A percentile compares a stretch with the other conserved stretches of the same genome.
phyloP scores from a whole-genome alignment of 192 early-diverging fungal species.

The Backusella liffmaniae region DNA sequence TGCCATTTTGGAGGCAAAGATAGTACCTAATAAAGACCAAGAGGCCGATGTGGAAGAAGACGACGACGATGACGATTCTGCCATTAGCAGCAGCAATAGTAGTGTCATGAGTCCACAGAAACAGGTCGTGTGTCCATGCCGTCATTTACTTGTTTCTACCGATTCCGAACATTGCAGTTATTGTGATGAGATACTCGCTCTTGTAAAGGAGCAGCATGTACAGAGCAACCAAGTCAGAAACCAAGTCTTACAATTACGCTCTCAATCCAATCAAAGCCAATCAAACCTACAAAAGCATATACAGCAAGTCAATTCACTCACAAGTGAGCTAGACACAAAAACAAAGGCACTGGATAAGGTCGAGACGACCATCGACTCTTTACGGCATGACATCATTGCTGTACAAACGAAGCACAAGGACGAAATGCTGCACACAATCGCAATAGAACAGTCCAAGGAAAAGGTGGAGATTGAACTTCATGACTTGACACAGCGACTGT shows the following conservation, averaged over 20 bases:
- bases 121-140: constrained; percentile 3
- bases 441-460: constrained; percentile 83
- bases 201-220: neutral
- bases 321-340: neutral
- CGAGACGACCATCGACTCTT: constrained; percentile 7
- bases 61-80: neutral
- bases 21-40: neutral
- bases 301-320: neutral
- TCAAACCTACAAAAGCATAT: neutral
- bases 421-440: constrained; percentile 73
- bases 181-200: constrained; percentile 7
- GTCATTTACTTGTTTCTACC: constrained; percentile 1
- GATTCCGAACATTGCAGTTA: constrained; percentile 10
- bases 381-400: constrained; percentile 59
- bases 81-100: constrained; percentile 10
- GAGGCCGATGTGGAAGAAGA: neutral
- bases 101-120: neutral
- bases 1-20: neutral
- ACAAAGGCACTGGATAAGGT: neutral
- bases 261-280: neutral
- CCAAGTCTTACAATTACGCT: neutral
- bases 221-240: neutral
- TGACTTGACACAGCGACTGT: constrained; percentile 78
- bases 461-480: constrained; percentile 87
- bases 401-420: constrained; percentile 72